Conservation (phyloP, 108 stramenopile genomes). For the Bacterosira constricta region DNA sequence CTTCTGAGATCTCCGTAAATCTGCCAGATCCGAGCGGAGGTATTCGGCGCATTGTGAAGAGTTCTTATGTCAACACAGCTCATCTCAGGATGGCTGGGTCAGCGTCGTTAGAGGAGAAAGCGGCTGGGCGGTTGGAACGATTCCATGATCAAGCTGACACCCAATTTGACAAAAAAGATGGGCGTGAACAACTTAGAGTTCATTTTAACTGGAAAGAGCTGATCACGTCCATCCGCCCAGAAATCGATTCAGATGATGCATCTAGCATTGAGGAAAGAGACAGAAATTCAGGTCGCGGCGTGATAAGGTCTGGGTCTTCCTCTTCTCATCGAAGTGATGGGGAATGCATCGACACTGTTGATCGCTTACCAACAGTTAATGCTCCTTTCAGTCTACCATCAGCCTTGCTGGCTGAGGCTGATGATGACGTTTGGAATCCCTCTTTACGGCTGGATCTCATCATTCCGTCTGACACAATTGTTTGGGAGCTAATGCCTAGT, state of each 20-base stretch:
- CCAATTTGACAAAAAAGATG: neutral
- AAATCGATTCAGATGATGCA: slow-evolving; percentile 8
- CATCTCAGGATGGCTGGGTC: slow-evolving; percentile 23
- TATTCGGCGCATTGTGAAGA: slow-evolving; percentile 26
- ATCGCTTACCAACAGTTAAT: neutral
- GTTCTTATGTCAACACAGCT: slow-evolving; percentile 14
- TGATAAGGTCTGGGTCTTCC: neutral
- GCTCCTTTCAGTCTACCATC: slow-evolving; percentile 31
- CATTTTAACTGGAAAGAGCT: slow-evolving; percentile 32
- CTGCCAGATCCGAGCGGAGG: slow-evolving; percentile 13
- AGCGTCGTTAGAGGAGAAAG: neutral
- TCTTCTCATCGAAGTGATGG: slow-evolving; percentile 8
- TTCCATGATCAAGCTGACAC: slow-evolving; percentile 2
- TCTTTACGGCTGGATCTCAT: neutral
- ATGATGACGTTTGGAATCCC: slow-evolving; percentile 36
- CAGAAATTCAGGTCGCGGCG: neutral
- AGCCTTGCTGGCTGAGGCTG: slow-evolving; percentile 31
- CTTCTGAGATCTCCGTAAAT: slow-evolving; percentile 27
- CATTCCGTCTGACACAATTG: neutral
- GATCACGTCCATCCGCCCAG: slow-evolving; percentile 39
- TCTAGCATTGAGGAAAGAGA: neutral
- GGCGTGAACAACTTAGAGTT: neutral
- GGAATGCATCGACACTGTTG: neutral
- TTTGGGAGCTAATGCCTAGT: neutral
- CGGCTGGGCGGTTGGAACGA: neutral